Evolutionary conservation across 2,329 filamentous ascomycete genomes (phyloP), one percentile per base, ranked within the genome.

Genomic region (Sarocladium strictum): DNA sequence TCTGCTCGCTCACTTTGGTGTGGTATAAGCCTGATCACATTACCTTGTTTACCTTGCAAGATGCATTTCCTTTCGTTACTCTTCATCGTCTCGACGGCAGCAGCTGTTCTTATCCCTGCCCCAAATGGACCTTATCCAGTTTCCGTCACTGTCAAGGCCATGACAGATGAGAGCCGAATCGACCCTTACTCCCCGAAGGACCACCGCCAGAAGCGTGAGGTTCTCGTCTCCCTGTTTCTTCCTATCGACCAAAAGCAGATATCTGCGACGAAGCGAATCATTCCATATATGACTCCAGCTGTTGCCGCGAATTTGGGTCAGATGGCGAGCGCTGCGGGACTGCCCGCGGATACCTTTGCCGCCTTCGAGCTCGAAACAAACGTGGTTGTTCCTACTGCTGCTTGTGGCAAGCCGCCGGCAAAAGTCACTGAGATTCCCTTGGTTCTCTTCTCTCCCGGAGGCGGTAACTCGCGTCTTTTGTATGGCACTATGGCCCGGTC

Each of bases 361-460:
- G 47, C 47, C 15, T 45, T 59, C 1, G 47, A 49, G 1, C 56
- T 70, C 0, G 54, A 63, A 32, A 57, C 70, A 26, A 57, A 65
- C 1, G 58, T 64, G 12, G 69, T 66, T 54, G 37, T 60, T 2
- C 47, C 64, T 14, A 33, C 43, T n/a, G 54, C 43, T 35, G n/a
- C 43, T 15, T 53, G 53, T 23, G 33, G 32, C 41, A 49, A 26
- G 14, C 33, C 33, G 27, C 2, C 15, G n/a, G 55, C 21, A 7
- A 54, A 47, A 19, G 21, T 23, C 10, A n/a, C 55, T 2, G 61
- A 51, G 7, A 14, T 54, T 32, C 56, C 59, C 23, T n/a, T 66
- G 0, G 35, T 78, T 29, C 53, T 79, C 9, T 70, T 81, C 41
- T 75, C 73, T 0, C 71, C 76, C 1, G 78, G 75, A 3, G 65